Evolutionary conservation across 805 yeast genomes (phyloP).

Genomic region (Yamadazyma ubonensis): DNA sequence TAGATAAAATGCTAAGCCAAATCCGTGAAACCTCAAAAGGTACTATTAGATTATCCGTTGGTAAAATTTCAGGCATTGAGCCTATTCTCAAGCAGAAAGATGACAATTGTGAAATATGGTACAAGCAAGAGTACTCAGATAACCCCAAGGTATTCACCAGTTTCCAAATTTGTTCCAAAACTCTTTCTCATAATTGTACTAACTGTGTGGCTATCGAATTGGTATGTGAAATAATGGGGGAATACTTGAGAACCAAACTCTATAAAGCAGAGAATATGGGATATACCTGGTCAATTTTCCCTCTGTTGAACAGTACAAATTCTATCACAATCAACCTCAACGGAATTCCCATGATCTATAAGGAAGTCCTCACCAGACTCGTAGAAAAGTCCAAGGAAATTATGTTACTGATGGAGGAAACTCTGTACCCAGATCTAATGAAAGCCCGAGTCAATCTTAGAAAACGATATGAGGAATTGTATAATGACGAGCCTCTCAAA

Average conservation of each 20-base stretch:
- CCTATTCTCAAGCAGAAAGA: conserved; percentile 41
- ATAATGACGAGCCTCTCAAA: conserved; percentile 44
- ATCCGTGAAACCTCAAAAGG: conserved; percentile 17
- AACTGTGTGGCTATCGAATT: conserved; percentile 53
- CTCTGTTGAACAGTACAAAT: conserved; percentile 55
- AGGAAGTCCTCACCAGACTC: conserved; percentile 32
- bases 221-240: conserved; percentile 47
- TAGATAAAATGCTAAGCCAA: conserved; percentile 14
- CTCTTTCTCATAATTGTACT: conserved; percentile 30
- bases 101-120: conserved; percentile 51
- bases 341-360: conserved; percentile 50
- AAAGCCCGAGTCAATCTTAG: conserved; percentile 49
- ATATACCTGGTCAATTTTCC: conserved; percentile 54
- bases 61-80: conserved; percentile 17
- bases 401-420: conserved; percentile 7
- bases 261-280: conserved; percentile 58
- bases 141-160: conserved; percentile 41
- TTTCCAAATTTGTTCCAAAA: conserved; percentile 41
- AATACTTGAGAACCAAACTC: conserved; percentile 36
- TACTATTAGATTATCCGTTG: conserved; percentile 19
- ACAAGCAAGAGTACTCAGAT: conserved; percentile 33
- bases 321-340: conserved; percentile 51
- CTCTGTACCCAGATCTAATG: conserved; percentile 35
- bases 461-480: conserved; percentile 44
- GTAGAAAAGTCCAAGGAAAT: conserved; percentile 26